Evolutionary conservation across 2,329 filamentous ascomycete species (phyloP).

Genomic region (Sordariomycetes sp.): DNA sequence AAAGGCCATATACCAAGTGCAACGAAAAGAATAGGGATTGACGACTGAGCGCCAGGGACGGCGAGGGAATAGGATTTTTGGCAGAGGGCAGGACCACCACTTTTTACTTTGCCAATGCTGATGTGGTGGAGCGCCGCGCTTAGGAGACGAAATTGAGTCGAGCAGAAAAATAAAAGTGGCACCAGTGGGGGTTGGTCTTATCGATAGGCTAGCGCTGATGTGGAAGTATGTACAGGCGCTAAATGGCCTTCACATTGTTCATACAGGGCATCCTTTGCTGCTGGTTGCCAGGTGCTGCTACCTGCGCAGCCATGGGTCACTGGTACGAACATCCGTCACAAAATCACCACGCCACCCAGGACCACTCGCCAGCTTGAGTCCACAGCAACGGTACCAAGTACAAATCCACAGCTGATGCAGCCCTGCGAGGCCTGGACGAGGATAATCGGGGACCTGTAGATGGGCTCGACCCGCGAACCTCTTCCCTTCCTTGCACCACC

Average conservation of each 20-base stretch:
- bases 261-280: no score
- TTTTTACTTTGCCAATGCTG: not conserved
- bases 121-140: not conserved
- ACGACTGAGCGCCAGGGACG: not conserved
- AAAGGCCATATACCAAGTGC: not conserved
- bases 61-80: not conserved
- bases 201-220: conserved; percentile 1
- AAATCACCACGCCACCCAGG: not conserved
- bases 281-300: no score
- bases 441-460: not conserved
- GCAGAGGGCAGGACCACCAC: not conserved
- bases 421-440: not conserved
- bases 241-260: no score
- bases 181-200: conserved; percentile 1
- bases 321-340: not conserved
- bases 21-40: not conserved
- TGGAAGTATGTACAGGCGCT: no score
- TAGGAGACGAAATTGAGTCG: not conserved
- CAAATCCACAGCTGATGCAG: not conserved
- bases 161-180: conserved; percentile 1
- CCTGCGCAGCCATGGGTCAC: not conserved
- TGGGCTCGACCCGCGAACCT: not conserved
- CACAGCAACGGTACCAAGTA: not conserved
- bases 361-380: not conserved
- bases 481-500: no score